These are phyloP conservation scores for Periconia sp. DNA, from an alignment of 2,329 filamentous ascomycete genomes.

Conservation along the genomic window DNA sequence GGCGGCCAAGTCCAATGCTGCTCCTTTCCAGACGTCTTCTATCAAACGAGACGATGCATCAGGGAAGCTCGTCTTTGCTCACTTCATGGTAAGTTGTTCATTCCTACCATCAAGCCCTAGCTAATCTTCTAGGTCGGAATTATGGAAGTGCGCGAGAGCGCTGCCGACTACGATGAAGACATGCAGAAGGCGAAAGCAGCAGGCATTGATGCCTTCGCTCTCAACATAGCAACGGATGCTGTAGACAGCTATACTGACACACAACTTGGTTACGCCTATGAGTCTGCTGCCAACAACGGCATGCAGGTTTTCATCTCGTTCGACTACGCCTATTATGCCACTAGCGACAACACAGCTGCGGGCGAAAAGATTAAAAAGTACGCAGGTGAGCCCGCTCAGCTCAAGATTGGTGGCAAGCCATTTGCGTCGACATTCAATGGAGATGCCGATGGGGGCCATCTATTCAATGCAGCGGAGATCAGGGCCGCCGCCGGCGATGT, in stretches of 20 bases:
- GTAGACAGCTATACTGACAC: constrained; percentile 23
- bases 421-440: constrained; percentile 38
- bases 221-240: constrained; percentile 42
- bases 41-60: constrained; percentile 14
- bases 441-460: constrained; percentile 20
- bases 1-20: constrained; percentile 17
- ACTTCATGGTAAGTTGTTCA: constrained; percentile 29
- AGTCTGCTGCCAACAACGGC: constrained; percentile 28
- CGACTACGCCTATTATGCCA: constrained; percentile 28
- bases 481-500: constrained; percentile 30
- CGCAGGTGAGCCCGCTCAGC: constrained; percentile 23
- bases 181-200: constrained; percentile 34
- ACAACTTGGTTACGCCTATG: constrained; percentile 32
- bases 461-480: constrained; percentile 14
- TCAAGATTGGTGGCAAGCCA: constrained; percentile 31
- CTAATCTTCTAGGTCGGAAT: constrained; percentile 33
- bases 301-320: constrained; percentile 38
- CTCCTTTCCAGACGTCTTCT: constrained; percentile 14
- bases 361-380: constrained; percentile 27
- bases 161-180: constrained; percentile 33
- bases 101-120: neutral
- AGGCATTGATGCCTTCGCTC: constrained; percentile 41
- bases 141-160: constrained; percentile 22
- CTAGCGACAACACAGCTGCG: constrained; percentile 17
- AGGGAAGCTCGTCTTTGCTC: constrained; percentile 28